phyloP scores from a whole-genome alignment of 805 yeast species.

The Aciculoconidium aculeatum region DNA sequence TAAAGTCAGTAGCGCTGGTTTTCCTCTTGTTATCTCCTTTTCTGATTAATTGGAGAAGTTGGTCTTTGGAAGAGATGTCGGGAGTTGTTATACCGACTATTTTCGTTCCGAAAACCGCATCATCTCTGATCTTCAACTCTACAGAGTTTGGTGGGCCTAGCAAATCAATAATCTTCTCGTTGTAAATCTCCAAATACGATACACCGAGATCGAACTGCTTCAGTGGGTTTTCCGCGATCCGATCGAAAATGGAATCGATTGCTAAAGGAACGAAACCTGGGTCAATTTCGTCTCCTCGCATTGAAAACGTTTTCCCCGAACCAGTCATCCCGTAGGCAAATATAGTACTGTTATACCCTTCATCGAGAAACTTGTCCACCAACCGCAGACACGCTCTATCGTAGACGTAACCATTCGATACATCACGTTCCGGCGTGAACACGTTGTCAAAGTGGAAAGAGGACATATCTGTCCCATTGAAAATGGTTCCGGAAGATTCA shows the following conservation, averaged over 20 bases:
- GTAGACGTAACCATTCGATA: constrained; percentile 58
- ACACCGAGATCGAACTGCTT: constrained; percentile 45
- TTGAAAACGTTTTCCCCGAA: constrained; percentile 82
- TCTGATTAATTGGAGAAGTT: constrained; percentile 54
- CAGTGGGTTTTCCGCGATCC: constrained; percentile 14
- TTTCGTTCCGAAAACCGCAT: constrained; percentile 60
- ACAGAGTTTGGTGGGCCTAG: constrained; percentile 34
- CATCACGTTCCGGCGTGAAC: constrained; percentile 43
- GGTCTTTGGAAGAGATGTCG: constrained; percentile 48
- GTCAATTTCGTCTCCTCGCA: constrained; percentile 63
- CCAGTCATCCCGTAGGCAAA: constrained; percentile 97
- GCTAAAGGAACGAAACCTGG: constrained; percentile 73
- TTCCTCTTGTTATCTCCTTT: constrained; percentile 70
- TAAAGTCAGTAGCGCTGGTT: constrained; percentile 87
- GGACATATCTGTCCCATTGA: constrained; percentile 52
- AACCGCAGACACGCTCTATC: constrained; percentile 45
- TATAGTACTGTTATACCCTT: constrained; percentile 82
- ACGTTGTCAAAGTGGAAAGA: constrained; percentile 73
- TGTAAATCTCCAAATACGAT: constrained; percentile 81
- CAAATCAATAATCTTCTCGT: constrained; percentile 79
- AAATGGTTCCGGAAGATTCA: constrained; percentile 31
- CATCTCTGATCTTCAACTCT: constrained; percentile 77
- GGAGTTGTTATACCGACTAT: constrained; percentile 71
- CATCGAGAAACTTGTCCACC: constrained; percentile 48
- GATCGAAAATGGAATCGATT: constrained; percentile 52